A percentile compares a stretch with the other conserved stretches of the same genome.
phyloP scores from a whole-genome alignment of 352 stramenopile species.

The Globisporangium solare region DNA sequence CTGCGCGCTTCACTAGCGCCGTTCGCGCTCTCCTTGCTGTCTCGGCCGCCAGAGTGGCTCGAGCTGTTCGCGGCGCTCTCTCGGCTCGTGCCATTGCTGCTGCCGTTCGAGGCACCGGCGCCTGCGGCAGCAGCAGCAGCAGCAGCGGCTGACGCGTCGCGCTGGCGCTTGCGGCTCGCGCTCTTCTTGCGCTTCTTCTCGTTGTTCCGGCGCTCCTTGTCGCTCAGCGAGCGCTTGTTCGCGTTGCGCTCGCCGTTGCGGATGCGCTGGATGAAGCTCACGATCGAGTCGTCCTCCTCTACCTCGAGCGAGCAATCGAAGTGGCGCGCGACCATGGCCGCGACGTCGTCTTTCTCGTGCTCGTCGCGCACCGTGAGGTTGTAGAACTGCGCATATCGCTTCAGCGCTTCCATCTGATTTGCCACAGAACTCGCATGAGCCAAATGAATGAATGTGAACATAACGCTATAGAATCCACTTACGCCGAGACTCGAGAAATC shows the following conservation, averaged over 20 bases:
- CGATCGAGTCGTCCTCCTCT: conserved; percentile 83
- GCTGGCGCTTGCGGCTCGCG: conserved; percentile 65
- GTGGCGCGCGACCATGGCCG: conserved; percentile 72
- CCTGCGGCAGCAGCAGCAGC: conserved; percentile 15
- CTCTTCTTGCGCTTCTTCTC: conserved; percentile 77
- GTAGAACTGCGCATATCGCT: conserved; percentile 81
- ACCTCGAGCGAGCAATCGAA: conserved; percentile 78
- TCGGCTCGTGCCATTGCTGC: conserved; percentile 2
- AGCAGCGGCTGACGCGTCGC: conserved; percentile 35
- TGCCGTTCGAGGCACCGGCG: conserved; percentile 10
- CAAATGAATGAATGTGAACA: too few species aligned
- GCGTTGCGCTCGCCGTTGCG: conserved; percentile 74
- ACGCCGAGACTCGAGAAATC: conserved; percentile 80
- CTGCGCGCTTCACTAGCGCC: conserved; percentile 6
- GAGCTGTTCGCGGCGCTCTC: conserved; percentile 12
- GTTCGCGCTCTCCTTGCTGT: conserved; percentile 17
- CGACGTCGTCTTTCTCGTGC: conserved; percentile 64
- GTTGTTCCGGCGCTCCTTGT: conserved; percentile 58
- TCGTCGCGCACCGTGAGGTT: conserved; percentile 59
- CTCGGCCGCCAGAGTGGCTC: neutral
- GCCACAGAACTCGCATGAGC: neutral
- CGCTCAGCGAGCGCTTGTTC: conserved; percentile 41
- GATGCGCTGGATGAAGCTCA: conserved; percentile 79
- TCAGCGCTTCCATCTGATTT: conserved; percentile 61
- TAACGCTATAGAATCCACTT: conserved; percentile 12